Evolutionary conservation across 805 yeast species (phyloP), one percentile per base, ranked within the genome.

Genomic region (Kazachstania africana): DNA sequence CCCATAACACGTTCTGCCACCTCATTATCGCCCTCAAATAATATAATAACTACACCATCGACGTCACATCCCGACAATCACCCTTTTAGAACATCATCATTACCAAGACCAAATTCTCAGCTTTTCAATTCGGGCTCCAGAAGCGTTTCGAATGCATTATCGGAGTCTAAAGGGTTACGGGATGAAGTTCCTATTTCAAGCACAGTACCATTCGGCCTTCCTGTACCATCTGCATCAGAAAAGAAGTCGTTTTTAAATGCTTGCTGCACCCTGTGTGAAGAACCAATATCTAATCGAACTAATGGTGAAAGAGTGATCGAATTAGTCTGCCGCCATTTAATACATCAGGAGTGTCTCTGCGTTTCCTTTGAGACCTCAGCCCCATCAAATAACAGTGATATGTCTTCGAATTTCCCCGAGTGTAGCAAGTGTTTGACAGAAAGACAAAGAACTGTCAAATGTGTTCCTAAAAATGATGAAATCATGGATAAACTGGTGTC

Each of bases 311-410:
- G 56, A 27, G 49, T 72, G 2, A 50, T 75, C 10, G 65, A 63
- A 34, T 53, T 75, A 20, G 50, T 49, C 24, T 76, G 84, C 52
- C 68, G 65, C 1, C 80, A 75, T 45, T 50, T 57, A 27, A 58
- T 65, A 24, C 84, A 76, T 46, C 75, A 71, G 31, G 71, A 72
- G 34, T 76, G 84, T 45, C 57, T 74, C 12, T 36, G 54, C 3
- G 47, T 72, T 6, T 59, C 59, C 15, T 47, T 65, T 44, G 63
- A 55, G 4, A 34, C 28, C 15, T 20, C 40, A 13, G 13, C 28
- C 4, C 35, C 27, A 16, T 21, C 29, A 5, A 31, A 27, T 4
- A 13, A 33, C 2, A 26, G 33, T 8, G 45, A 48, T 22, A 30
- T 48, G n/a, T 34, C 42, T 26, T 38, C 48, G 3, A 26, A 47